Evolutionary conservation across 805 yeast species (phyloP).

Genomic region (Yarrowia bubula): DNA sequence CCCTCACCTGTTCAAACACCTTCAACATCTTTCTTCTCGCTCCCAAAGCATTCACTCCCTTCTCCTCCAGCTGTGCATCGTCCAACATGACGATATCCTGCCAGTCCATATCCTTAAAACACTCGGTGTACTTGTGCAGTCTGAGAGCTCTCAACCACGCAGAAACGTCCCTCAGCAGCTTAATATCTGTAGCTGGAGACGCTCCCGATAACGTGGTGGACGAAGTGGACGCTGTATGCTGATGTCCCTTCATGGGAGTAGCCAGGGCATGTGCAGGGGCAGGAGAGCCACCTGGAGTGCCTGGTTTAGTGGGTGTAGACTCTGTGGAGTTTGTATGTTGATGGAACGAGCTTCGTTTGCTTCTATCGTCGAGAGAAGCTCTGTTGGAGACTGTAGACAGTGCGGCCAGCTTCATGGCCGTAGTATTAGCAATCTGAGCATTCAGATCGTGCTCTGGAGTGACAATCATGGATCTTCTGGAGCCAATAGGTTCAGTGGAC

Average conservation of each 20-base stretch:
- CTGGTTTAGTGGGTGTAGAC: slow-evolving; percentile 3
- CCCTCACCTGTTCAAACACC: slow-evolving; percentile 81
- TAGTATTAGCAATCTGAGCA: slow-evolving; percentile 35
- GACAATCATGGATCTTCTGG: neutral
- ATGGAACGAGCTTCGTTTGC: slow-evolving; percentile 7
- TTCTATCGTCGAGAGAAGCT: slow-evolving; percentile 31
- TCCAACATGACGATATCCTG: slow-evolving; percentile 65
- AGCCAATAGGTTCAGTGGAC: slow-evolving; percentile 19
- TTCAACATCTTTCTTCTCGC: slow-evolving; percentile 91
- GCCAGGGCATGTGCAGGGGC: slow-evolving; percentile 10
- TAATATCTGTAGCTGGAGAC: slow-evolving; percentile 29
- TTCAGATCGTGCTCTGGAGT: slow-evolving; percentile 31
- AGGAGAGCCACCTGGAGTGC: slow-evolving; percentile 22
- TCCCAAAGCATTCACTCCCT: slow-evolving; percentile 92
- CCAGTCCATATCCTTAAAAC: slow-evolving; percentile 75
- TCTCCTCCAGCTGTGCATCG: slow-evolving; percentile 65
- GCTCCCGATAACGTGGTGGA: slow-evolving; percentile 19
- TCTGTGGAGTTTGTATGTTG: slow-evolving; percentile 11
- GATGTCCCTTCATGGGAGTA: slow-evolving; percentile 11
- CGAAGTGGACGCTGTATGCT: neutral
- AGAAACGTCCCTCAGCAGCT: slow-evolving; percentile 68
- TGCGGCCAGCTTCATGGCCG: slow-evolving; percentile 61
- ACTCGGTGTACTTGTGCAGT: slow-evolving; percentile 90
- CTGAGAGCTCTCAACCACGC: slow-evolving; percentile 88
- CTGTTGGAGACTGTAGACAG: slow-evolving; percentile 51